Percentiles rank a stretch among this genome's conserved stretches.
Conservation (phyloP, 805 yeast species). For the Barnettozyma salicaria region DNA sequence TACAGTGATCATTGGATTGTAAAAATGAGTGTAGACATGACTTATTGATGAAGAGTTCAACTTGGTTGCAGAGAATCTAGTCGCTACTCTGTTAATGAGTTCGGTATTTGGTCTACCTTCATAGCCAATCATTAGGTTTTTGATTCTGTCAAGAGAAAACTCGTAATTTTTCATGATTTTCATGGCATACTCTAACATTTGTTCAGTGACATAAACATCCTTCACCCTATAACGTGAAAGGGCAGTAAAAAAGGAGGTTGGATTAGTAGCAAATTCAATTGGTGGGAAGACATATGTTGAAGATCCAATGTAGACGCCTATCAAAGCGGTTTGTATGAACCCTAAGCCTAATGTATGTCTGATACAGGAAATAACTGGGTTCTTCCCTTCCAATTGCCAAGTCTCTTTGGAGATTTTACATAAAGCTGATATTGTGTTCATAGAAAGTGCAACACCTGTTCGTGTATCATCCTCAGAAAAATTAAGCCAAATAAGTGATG, state of each 20-base stretch:
- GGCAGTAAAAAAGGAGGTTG: conserved; percentile 62
- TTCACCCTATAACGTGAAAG: conserved; percentile 74
- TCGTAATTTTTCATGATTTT: conserved; percentile 54
- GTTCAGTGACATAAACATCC: conserved; percentile 79
- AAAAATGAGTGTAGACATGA: conserved; percentile 68
- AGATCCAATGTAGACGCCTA: conserved; percentile 85
- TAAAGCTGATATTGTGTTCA: conserved; percentile 60
- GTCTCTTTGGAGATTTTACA: conserved; percentile 92
- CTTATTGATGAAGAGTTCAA: conserved; percentile 66
- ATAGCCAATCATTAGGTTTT: conserved; percentile 80
- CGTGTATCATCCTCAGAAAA: conserved; percentile 69
- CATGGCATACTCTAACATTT: conserved; percentile 73
- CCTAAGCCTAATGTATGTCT: conserved; percentile 84
- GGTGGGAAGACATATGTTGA: conserved; percentile 79
- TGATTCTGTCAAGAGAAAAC: conserved; percentile 47
- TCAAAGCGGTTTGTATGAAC: conserved; percentile 72
- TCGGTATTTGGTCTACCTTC: conserved; percentile 66
- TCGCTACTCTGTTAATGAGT: conserved; percentile 50
- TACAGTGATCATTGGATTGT: conserved; percentile 79
- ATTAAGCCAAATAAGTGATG: conserved; percentile 59
- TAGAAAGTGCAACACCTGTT: conserved; percentile 47
- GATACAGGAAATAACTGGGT: conserved; percentile 79
- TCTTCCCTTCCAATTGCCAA: conserved; percentile 67
- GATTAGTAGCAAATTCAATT: conserved; percentile 67
- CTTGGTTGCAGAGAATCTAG: conserved; percentile 56